Evolutionary conservation across 495 filamentous ascomycete genomes (phyloP).

Genomic region (Pyrenopolyporus hunteri): DNA sequence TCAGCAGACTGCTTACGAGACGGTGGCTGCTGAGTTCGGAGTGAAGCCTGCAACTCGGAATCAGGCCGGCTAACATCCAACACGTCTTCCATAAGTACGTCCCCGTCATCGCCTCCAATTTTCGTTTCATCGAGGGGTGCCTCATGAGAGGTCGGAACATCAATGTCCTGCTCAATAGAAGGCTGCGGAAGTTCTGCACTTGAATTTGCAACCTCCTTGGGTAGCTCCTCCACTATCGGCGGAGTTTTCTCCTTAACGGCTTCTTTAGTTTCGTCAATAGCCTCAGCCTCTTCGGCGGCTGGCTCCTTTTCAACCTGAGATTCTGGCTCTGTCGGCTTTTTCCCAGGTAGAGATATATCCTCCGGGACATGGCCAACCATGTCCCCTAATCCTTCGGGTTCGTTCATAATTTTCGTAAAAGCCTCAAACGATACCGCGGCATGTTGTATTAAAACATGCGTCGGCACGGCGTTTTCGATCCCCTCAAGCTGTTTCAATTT

Average conservation of each 20-base stretch:
- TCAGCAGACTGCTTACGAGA: slow-evolving; percentile 23
- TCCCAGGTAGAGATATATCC: slow-evolving; percentile 31
- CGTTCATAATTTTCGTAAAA: slow-evolving; percentile 44
- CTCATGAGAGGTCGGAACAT: slow-evolving; percentile 19
- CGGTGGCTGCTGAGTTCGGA: slow-evolving; percentile 7
- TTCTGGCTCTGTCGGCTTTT: slow-evolving; percentile 45
- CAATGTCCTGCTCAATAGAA: slow-evolving; percentile 39
- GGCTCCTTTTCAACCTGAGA: slow-evolving; percentile 50
- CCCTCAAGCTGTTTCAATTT: slow-evolving; percentile 50
- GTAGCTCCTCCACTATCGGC: slow-evolving; percentile 16
- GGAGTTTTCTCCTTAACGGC: slow-evolving; percentile 33
- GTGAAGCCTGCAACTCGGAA: slow-evolving; percentile 20
- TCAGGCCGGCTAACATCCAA: slow-evolving; percentile 49
- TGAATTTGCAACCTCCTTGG: slow-evolving; percentile 23
- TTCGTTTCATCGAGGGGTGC: slow-evolving; percentile 26
- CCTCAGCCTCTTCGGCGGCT: slow-evolving; percentile 39
- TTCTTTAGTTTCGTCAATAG: slow-evolving; percentile 34
- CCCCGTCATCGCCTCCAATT: slow-evolving; percentile 35
- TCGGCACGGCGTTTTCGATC: slow-evolving; percentile 34
- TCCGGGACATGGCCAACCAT: slow-evolving; percentile 47
- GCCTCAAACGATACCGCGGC: slow-evolving; percentile 44
- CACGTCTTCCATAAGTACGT: slow-evolving; percentile 48
- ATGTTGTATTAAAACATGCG: slow-evolving; percentile 41
- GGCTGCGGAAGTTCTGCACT: slow-evolving; percentile 33
- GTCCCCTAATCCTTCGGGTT: slow-evolving; percentile 38